phyloP scores from a whole-genome alignment of 352 stramenopile species.

The Globisporangium recalcitrans region DNA sequence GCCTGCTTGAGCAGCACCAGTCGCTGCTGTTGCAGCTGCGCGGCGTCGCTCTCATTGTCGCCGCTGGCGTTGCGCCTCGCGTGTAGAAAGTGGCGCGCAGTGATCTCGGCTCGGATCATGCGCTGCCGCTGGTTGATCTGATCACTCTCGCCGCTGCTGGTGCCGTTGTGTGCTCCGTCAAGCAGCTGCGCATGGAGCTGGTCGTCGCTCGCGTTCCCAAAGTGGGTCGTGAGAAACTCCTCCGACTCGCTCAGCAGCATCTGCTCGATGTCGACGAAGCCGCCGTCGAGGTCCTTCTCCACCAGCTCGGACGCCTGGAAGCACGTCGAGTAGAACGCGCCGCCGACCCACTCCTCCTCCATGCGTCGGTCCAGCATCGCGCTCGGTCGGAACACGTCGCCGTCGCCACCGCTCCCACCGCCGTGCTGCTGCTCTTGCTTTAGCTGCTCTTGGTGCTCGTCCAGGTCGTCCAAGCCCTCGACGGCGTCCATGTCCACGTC shows the following conservation, averaged over 20 bases:
- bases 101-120: slow-evolving; percentile 16
- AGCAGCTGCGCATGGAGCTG: slow-evolving; percentile 1
- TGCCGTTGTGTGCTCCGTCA: no score
- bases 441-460: not conserved
- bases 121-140: slow-evolving; percentile 16
- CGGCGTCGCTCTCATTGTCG: not conserved
- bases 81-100: slow-evolving; percentile 15
- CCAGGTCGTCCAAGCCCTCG: slow-evolving; percentile 10
- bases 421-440: not conserved
- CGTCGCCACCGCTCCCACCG: not conserved
- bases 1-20: slow-evolving; percentile 18
- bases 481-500: slow-evolving; percentile 7
- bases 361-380: slow-evolving; percentile 49
- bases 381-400: slow-evolving; percentile 56
- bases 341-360: slow-evolving; percentile 39
- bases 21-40: slow-evolving; percentile 4
- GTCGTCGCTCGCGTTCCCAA: slow-evolving; percentile 9
- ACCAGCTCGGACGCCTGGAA: slow-evolving; percentile 22
- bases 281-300: slow-evolving; percentile 24
- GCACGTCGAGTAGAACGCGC: slow-evolving; percentile 26
- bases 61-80: not conserved
- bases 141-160: slow-evolving; percentile 11
- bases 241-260: slow-evolving; percentile 46
- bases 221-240: slow-evolving; percentile 27
- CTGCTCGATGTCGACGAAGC: slow-evolving; percentile 57